Evolutionary conservation across 768 basidiomycete species (phyloP).

Genomic region (Lactarius pseudohatsudake): DNA sequence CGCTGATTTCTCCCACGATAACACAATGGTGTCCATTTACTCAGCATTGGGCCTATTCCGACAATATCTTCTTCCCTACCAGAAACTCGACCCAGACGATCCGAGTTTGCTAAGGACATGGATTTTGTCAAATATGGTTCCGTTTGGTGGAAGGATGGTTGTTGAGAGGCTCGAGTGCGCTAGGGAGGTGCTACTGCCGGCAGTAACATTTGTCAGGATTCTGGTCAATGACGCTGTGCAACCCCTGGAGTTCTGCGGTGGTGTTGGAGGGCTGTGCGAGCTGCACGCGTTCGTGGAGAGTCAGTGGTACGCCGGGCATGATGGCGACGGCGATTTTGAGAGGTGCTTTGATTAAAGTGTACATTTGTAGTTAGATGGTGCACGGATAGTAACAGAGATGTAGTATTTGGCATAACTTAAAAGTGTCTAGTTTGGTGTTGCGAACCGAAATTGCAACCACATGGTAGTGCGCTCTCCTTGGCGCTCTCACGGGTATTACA

Average conservation of each 20-base stretch:
- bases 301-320: constrained; percentile 63
- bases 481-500: no score
- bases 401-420: no score
- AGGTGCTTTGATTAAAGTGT: constrained; percentile 46
- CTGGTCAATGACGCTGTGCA: constrained; percentile 75
- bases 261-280: constrained; percentile 58
- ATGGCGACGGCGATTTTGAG: constrained; percentile 73
- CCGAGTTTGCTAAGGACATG: constrained; percentile 41
- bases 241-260: constrained; percentile 60
- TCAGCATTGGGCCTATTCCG: constrained; percentile 51
- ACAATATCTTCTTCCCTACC: constrained; percentile 16
- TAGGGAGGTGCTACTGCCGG: constrained; percentile 11
- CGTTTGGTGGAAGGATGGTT: constrained; percentile 75
- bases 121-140: constrained; percentile 59
- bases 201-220: constrained; percentile 61
- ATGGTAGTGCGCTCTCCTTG: no score
- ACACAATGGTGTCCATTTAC: constrained; percentile 79
- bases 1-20: constrained; percentile 85
- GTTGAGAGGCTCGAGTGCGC: constrained; percentile 64
- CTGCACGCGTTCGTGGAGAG: constrained; percentile 66
- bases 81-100: constrained; percentile 32
- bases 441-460: no score
- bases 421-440: no score
- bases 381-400: no score
- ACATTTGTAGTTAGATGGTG: no score